Base-by-base conservation (phyloP, 768 basidiomycete genomes). In the Hypsizygus marmoreus region DNA sequence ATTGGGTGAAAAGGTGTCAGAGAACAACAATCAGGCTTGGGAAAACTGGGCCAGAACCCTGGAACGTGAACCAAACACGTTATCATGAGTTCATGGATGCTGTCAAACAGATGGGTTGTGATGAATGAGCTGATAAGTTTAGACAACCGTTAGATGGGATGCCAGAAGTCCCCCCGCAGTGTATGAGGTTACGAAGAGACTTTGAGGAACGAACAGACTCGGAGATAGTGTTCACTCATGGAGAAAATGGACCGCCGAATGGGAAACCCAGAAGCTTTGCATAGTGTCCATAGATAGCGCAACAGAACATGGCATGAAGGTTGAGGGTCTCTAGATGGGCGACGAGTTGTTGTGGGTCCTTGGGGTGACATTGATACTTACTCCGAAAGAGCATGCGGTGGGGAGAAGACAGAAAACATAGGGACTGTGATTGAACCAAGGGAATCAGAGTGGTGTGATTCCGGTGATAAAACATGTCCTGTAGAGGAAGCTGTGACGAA, bases 21-120 rank as follows among this genome's bases (percentile, higher is more conserved):
- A 28, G n/a, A n/a, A n/a, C n/a, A n/a, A n/a, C 36, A 39, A 47
- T 47, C 47, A 38, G 52, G 44, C 12, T 49, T 40, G 43, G 39
- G 5, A 19, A 28, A n/a, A n/a, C n/a, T n/a, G n/a, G 17, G 34
- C 39, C 44, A 24, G 39, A 53, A 38, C 37, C 29, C 25, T 26
- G 41, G 52, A 36, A 25, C 19, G 28, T 31, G 32, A 43, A 39
- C 16, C 11, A 14, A 39, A 29, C 33, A 45, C 40, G 33, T 33
- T 33, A 23, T 39, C 38, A 37, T 47, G 46, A 44, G 30, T 46
- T 13, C 42, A 44, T 38, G n/a, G n/a, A n/a, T n/a, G n/a, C n/a
- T n/a, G n/a, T n/a, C n/a, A n/a, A n/a, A n/a, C n/a, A n/a, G n/a
- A n/a, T n/a, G n/a, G n/a, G n/a, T n/a, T n/a, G n/a, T n/a, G n/a